A percentile compares a stretch with the other conserved stretches of the same genome.
phyloP scores from a whole-genome alignment of 2,329 filamentous ascomycete species.

The Fusarium sp. region DNA sequence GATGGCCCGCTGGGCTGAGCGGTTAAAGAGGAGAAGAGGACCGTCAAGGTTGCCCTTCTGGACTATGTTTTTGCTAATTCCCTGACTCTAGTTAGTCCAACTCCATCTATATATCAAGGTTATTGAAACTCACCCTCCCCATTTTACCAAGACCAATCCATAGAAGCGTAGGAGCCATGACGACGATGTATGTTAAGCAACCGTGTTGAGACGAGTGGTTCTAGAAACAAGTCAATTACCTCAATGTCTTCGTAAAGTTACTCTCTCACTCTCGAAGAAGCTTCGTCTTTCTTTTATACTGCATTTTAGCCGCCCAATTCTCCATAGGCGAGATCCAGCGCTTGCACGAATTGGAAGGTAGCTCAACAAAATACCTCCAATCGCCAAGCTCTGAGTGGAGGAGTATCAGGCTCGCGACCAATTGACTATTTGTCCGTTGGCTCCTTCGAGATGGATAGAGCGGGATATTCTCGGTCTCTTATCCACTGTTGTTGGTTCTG shows the following conservation, averaged over 20 bases:
- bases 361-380: neutral
- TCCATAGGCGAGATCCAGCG: neutral
- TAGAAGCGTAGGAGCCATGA: conserved; percentile 71
- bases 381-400: neutral
- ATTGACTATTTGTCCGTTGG: neutral
- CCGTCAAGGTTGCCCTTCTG: conserved; percentile 78
- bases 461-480: neutral
- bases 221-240: neutral
- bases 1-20: conserved; percentile 73
- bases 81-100: conserved; percentile 59
- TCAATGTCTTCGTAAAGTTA: neutral
- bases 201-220: neutral
- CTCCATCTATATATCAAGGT: neutral
- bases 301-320: neutral
- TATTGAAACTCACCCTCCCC: conserved; percentile 71
- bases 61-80: conserved; percentile 86
- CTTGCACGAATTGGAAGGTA: neutral
- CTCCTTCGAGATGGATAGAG: neutral
- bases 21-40: conserved; percentile 84
- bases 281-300: neutral
- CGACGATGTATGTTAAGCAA: neutral
- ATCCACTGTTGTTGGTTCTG: neutral
- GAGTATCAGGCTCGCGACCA: neutral
- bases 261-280: neutral
- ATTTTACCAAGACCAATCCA: conserved; percentile 92